Evolutionary conservation across 139 green algal species (phyloP), one percentile per base, ranked within the genome.

Genomic region (Chlorella sp.): DNA sequence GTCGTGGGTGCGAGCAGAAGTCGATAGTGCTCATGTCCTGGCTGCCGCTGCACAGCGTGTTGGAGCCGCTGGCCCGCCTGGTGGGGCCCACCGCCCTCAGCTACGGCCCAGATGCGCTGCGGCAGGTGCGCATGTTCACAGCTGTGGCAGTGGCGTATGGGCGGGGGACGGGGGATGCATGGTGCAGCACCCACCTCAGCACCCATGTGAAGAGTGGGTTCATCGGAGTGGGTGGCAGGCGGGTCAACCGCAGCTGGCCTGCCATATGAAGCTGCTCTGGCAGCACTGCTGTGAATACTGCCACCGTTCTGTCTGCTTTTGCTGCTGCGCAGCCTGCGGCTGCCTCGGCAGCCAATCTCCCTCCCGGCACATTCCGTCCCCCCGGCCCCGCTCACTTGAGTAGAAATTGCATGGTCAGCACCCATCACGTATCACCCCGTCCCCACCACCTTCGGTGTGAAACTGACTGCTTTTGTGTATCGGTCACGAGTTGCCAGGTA

Each of bases 1-100:
- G 89, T 1, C 92, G 97, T 21, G 97, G 97, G 34, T 96, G 95
- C 22, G 97, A 99, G 93, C 97, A 99, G 91, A 94, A 92, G 61
- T 91, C 93, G 16, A 92, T 98, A 19, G 95, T 98, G 60, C 91
- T 98, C 80, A 90, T 98, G 30, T 95, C 95, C 24, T 57, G 87
- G 61, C 82, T 92, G 76, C 96, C 96, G 9, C 94, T 96, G 86
- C 92, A 66, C 53, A 77, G 66, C 7, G 86, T 96, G 26, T 90
- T 98, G 81, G 64, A 73, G 32, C 94, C 93, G 3, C 89, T 98
- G 32, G 93, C 90, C 30, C 92, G 96, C 68, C 88, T 94, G 53
- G 94, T 90, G 40, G 96, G 96, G 0, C 93, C 92, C 0, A 37
- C 95, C 32, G 96, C 93, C 66, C 96, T 98, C 82, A 95, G 92